These are phyloP conservation scores for Solanum bulbocastanum DNA, from an alignment of 257 asterid species.

Conservation along the genomic window DNA sequence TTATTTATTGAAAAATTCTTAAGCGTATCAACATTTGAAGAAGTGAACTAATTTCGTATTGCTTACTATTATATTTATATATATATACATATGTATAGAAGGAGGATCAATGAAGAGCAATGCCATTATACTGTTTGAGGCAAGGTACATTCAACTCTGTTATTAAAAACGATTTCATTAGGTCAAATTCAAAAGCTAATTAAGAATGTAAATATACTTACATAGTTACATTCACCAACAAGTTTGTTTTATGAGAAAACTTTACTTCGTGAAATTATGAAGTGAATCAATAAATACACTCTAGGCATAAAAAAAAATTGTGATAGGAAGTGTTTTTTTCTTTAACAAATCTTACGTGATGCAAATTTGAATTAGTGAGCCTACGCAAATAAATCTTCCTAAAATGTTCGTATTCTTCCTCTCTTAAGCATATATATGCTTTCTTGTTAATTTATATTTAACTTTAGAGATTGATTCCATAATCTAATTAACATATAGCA, in stretches of 20 bases:
- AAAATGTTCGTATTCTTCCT: neutral
- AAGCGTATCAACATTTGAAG: neutral
- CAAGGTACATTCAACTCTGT: neutral
- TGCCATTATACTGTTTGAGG: neutral
- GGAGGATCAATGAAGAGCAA: neutral
- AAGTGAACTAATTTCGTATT: neutral
- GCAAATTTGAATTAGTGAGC: neutral
- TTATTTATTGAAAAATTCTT: neutral
- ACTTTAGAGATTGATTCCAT: neutral
- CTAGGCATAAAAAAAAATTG: neutral
- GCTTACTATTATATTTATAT: neutral
- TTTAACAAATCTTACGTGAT: too few relatives aligned
- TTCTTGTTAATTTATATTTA: neutral
- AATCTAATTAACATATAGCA: neutral
- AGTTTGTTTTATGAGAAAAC: neutral
- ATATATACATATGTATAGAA: too few relatives aligned
- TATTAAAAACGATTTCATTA: neutral
- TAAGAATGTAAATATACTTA: too few relatives aligned
- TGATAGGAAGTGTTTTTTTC: too few relatives aligned
- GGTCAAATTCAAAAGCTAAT: too few relatives aligned
- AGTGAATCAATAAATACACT: too few relatives aligned
- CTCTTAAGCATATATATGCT: neutral
- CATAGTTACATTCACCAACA: neutral
- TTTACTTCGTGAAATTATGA: neutral
- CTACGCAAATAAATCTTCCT: neutral